Percentiles rank a stretch among this genome's conserved stretches.
phyloP scores from a whole-genome alignment of 108 stramenopile genomes.

The Cyclotella sp. region DNA sequence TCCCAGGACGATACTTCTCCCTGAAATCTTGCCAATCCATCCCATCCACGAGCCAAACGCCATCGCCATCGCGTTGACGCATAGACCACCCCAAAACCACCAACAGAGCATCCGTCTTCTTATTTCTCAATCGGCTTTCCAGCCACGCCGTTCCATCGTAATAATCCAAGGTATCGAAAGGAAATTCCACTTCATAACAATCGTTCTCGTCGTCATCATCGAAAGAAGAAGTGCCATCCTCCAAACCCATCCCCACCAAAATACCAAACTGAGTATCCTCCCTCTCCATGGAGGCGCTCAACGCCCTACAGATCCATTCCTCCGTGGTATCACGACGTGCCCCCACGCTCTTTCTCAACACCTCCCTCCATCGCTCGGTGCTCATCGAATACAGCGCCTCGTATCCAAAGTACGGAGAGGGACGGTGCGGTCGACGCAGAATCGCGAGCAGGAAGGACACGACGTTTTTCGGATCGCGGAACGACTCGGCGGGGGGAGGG shows the following conservation, averaged over 20 bases:
- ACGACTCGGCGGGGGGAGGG: background rate
- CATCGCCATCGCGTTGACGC: constrained; percentile 36
- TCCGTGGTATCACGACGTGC: constrained; percentile 41
- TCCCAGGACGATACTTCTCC: constrained; percentile 72
- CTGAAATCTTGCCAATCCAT: constrained; percentile 90
- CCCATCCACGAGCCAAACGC: constrained; percentile 71
- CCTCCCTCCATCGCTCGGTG: constrained; percentile 52
- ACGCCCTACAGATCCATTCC: constrained; percentile 41
- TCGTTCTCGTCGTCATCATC: background rate
- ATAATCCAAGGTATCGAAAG: constrained; percentile 62
- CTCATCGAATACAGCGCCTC: constrained; percentile 43
- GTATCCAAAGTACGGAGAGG: constrained; percentile 41
- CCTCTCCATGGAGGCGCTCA: constrained; percentile 58
- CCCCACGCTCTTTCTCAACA: constrained; percentile 57
- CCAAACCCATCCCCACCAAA: constrained; percentile 54
- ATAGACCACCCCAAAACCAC: constrained; percentile 73
- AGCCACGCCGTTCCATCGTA: constrained; percentile 74
- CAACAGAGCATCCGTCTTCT: constrained; percentile 48
- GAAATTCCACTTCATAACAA: constrained; percentile 62
- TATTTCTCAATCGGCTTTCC: constrained; percentile 67
- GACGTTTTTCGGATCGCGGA: constrained; percentile 28
- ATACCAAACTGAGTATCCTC: constrained; percentile 78
- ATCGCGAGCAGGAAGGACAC: constrained; percentile 16
- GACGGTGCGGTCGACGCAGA: constrained; percentile 17
- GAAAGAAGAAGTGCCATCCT: constrained; percentile 15